These are phyloP conservation scores for Tricholoma flavovirens DNA, from an alignment of 768 basidiomycete genomes.

Conservation along the genomic window DNA sequence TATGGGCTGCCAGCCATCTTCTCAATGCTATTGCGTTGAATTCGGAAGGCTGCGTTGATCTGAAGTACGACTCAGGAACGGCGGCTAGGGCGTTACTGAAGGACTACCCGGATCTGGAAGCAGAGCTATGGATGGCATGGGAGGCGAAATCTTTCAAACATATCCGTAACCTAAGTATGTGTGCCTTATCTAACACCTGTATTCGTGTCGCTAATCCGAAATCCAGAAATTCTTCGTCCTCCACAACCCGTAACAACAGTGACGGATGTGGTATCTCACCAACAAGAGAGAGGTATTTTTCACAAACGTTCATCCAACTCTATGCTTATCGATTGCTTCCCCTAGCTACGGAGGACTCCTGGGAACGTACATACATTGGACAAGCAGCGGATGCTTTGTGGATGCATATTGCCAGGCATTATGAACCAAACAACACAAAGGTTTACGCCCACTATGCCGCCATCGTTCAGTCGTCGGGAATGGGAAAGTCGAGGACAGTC, in stretches of 20 bases:
- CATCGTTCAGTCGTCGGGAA: conserved; percentile 14
- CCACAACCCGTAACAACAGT: background rate
- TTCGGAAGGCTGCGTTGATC: too few relatives aligned
- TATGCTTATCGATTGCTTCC: background rate
- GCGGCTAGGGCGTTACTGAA: too few relatives aligned
- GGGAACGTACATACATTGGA: background rate
- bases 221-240: background rate
- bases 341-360: background rate
- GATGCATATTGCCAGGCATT: background rate
- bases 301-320: background rate
- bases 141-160: too few relatives aligned
- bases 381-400: background rate
- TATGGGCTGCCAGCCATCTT: too few relatives aligned
- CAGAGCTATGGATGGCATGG: too few relatives aligned
- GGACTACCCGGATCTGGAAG: too few relatives aligned
- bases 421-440: background rate
- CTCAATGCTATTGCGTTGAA: too few relatives aligned
- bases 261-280: background rate
- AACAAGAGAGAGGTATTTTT: too few relatives aligned
- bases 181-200: background rate
- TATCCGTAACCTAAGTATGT: too few relatives aligned
- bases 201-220: background rate
- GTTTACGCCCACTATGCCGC: background rate
- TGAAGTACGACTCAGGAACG: too few relatives aligned
- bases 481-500: conserved; percentile 4